Evolutionary conservation across 73 alveolate genomes (phyloP).

Genomic region (Paramecium pentaurelia): DNA sequence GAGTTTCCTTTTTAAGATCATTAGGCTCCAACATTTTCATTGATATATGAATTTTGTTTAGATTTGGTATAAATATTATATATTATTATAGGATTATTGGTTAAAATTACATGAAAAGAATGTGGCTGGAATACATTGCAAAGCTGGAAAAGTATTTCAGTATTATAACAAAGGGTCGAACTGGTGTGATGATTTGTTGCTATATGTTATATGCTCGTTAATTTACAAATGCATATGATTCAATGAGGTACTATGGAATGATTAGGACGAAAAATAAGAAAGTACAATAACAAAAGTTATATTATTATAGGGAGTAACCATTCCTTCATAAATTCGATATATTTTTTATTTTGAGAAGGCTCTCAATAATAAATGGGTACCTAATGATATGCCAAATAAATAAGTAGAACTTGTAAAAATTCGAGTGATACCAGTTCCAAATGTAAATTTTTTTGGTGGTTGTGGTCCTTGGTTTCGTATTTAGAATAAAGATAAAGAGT

Average conservation of each 20-base stretch:
- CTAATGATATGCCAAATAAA: slow-evolving; percentile 58
- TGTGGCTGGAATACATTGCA: slow-evolving; percentile 95
- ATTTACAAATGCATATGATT: slow-evolving; percentile 85
- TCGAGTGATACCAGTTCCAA: slow-evolving; percentile 74
- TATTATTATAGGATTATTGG: slow-evolving; percentile 20
- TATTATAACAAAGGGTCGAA: slow-evolving; percentile 78
- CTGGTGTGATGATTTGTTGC: slow-evolving; percentile 95
- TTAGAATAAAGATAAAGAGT: slow-evolving; percentile 5
- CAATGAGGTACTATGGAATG: slow-evolving; percentile 86
- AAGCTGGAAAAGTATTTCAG: slow-evolving; percentile 87
- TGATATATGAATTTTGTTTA: slow-evolving; percentile 49
- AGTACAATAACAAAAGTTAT: not conserved
- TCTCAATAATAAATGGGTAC: slow-evolving; percentile 67
- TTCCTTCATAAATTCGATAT: slow-evolving; percentile 94
- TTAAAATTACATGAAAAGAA: slow-evolving; percentile 58
- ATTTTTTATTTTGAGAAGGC: slow-evolving; percentile 91
- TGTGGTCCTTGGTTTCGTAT: slow-evolving; percentile 52
- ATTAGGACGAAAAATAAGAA: slow-evolving; percentile 81
- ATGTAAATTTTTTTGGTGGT: slow-evolving; percentile 56
- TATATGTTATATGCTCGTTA: slow-evolving; percentile 83
- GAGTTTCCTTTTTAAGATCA: slow-evolving; percentile 64
- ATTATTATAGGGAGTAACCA: slow-evolving; percentile 86
- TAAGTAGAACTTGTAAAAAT: slow-evolving; percentile 68
- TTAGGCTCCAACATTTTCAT: slow-evolving; percentile 51
- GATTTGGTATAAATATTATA: not conserved